Evolutionary conservation across 306 rosid species (phyloP).

Genomic region (Psophocarpus tetragonolobus): DNA sequence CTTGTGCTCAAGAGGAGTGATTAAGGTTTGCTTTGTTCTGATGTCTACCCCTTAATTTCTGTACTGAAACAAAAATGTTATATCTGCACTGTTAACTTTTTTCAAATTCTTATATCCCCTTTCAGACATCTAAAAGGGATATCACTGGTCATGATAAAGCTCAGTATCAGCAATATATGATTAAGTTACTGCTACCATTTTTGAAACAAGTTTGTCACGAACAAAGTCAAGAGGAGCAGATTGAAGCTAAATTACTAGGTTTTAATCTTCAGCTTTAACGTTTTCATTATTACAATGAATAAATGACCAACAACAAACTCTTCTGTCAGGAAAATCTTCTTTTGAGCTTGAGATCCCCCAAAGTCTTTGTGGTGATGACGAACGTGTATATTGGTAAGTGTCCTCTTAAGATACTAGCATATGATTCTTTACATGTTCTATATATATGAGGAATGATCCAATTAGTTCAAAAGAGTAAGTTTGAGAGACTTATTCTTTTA

Average conservation of each 20-base stretch:
- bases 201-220: constrained; percentile 63
- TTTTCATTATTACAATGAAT: constrained; percentile 27
- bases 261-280: constrained; percentile 35
- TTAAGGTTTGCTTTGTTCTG: constrained; percentile 53
- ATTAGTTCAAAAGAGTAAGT: no score
- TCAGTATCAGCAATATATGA: constrained; percentile 49
- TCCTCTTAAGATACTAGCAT: constrained; percentile 18
- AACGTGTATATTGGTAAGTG: constrained; percentile 77
- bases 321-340: constrained; percentile 50
- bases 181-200: constrained; percentile 54
- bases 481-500: no score
- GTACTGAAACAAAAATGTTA: constrained; percentile 10
- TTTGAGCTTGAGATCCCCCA: constrained; percentile 51
- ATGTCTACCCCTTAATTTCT: constrained; percentile 2
- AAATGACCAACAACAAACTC: constrained; percentile 16
- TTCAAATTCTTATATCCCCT: constrained; percentile 21
- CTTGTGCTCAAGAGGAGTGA: constrained; percentile 59
- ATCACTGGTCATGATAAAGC: constrained; percentile 47
- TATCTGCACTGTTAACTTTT: neutral
- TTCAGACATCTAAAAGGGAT: constrained; percentile 62
- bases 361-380: constrained; percentile 57
- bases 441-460: no score
- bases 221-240: constrained; percentile 61
- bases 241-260: constrained; percentile 75
- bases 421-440: constrained; percentile 13